Percentiles rank a stretch among this genome's conserved stretches.
phyloP scores from a whole-genome alignment of 495 filamentous ascomycete species.

The Hypoxylon intermedium region DNA sequence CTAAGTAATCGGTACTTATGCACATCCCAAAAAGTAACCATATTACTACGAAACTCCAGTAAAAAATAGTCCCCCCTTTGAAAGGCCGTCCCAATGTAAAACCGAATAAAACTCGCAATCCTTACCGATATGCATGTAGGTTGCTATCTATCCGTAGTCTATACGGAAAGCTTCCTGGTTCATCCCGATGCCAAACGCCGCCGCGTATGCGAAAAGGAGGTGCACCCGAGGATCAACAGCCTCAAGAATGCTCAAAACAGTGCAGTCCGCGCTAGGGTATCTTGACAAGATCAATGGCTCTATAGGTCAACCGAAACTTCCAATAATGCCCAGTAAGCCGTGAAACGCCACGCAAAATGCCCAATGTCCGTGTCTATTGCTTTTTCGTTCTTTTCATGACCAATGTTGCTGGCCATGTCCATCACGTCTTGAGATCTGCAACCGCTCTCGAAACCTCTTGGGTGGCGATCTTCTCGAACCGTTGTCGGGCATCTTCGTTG shows the following conservation, averaged over 20 bases:
- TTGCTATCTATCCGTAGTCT: conserved; percentile 19
- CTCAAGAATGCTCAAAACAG: conserved; percentile 2
- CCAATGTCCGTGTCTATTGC: conserved; percentile 25
- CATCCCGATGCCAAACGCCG: conserved; percentile 30
- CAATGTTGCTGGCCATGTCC: neutral
- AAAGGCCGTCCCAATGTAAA: neutral
- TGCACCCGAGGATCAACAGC: neutral
- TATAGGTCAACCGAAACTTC: conserved; percentile 35
- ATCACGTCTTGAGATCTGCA: conserved; percentile 52
- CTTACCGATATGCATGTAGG: conserved; percentile 23
- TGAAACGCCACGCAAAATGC: conserved; percentile 36
- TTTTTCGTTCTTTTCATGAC: conserved; percentile 17
- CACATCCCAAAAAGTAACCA: conserved; percentile 3
- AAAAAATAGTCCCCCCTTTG: neutral
- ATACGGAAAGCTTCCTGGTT: conserved; percentile 8
- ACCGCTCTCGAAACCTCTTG: conserved; percentile 77
- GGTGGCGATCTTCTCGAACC: conserved; percentile 72
- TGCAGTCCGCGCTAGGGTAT: conserved; percentile 33
- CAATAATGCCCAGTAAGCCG: conserved; percentile 34
- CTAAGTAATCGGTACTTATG: conserved; percentile 27
- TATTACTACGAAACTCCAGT: conserved; percentile 9
- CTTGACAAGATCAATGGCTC: conserved; percentile 37
- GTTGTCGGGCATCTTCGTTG: conserved; percentile 60
- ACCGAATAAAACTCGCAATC: conserved; percentile 4
- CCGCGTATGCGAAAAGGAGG: conserved; percentile 24